Base-by-base conservation (phyloP, 345 rosid genomes). In the Eucalyptus fibrosa region DNA sequence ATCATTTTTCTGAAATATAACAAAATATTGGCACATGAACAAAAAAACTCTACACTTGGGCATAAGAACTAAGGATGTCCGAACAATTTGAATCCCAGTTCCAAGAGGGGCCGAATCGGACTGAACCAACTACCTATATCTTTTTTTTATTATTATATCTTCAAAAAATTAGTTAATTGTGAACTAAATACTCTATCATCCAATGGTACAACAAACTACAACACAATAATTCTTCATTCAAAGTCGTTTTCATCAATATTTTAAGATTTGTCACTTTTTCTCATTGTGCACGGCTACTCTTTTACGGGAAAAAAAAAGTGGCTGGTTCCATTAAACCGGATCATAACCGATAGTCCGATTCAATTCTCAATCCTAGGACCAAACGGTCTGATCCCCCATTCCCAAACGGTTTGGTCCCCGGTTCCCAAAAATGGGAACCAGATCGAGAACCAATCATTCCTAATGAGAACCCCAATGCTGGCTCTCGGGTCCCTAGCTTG, bases 291-390 rank as follows among this genome's bases (percentile, higher is more conserved):
- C 1, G 56, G 0, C 1, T 5, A 7, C 2, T 53, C 24, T 53
- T 53, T 18, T 7, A 3, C 1, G 55, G 4, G 0, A 3, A 53
- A 53, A 50, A 17, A 53, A 53, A 53, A 53, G 56, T 53, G 24
- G 0, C 0, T 0, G 0, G 5, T 53, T 53, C 10, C 10, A 3
- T 53, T 1, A 0, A 1, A 53, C 24, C 0, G 0, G 0, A 53
- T 53, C 0, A 19, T 0, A 53, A 19, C 0, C 2, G 24, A 53
- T 53, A 0, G 23, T 51, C 0, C 4, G 0, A 0, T 51, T 0
- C 0, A 0, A 51, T 51, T 51, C 1, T 51, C 2, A 0, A 18
- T 51, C 23, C 4, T 51, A 51, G 23, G 55, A 7, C 23, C 47
- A 45, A 45, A 45, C 4, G 3, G 1, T 9, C 0, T 45, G 47